Percentiles rank a stretch among this genome's conserved stretches.
Evolutionary conservation across 495 filamentous ascomycete species (phyloP).

Genomic region (Penicillium roqueforti): DNA sequence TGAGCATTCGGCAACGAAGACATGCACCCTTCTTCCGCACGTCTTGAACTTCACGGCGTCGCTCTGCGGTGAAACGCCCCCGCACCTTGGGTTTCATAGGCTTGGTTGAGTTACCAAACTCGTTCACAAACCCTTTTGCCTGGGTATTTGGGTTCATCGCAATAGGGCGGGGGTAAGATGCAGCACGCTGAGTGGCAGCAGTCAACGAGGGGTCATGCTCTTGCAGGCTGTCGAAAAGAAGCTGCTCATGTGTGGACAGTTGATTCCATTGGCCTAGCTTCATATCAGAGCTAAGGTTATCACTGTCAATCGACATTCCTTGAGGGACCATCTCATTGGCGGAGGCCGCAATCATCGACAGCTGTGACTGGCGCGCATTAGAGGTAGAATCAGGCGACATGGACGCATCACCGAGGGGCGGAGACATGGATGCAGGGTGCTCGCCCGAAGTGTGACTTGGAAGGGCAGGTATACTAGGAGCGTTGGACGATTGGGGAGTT

Average conservation of each 20-base stretch:
- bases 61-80: slow-evolving; percentile 60
- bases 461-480: slow-evolving; percentile 32
- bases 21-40: slow-evolving; percentile 79
- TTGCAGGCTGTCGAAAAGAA: slow-evolving; percentile 45
- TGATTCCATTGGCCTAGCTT: slow-evolving; percentile 40
- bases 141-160: slow-evolving; percentile 52
- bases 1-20: slow-evolving; percentile 79
- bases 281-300: slow-evolving; percentile 29
- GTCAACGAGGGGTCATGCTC: slow-evolving; percentile 45
- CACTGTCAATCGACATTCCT: slow-evolving; percentile 38
- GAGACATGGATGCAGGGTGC: slow-evolving; percentile 37
- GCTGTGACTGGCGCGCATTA: slow-evolving; percentile 44
- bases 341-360: slow-evolving; percentile 48
- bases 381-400: slow-evolving; percentile 38
- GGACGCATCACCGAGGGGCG: slow-evolving; percentile 36
- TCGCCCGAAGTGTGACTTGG: slow-evolving; percentile 33
- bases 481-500: slow-evolving; percentile 29
- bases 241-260: slow-evolving; percentile 43
- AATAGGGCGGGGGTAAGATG: slow-evolving; percentile 49
- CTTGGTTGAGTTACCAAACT: slow-evolving; percentile 52
- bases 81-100: slow-evolving; percentile 55
- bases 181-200: slow-evolving; percentile 43
- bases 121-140: slow-evolving; percentile 54
- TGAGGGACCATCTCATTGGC: slow-evolving; percentile 49
- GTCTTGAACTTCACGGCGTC: slow-evolving; percentile 75